phyloP scores from a whole-genome alignment of 345 rosid species.

The Sapria himalayana region DNA sequence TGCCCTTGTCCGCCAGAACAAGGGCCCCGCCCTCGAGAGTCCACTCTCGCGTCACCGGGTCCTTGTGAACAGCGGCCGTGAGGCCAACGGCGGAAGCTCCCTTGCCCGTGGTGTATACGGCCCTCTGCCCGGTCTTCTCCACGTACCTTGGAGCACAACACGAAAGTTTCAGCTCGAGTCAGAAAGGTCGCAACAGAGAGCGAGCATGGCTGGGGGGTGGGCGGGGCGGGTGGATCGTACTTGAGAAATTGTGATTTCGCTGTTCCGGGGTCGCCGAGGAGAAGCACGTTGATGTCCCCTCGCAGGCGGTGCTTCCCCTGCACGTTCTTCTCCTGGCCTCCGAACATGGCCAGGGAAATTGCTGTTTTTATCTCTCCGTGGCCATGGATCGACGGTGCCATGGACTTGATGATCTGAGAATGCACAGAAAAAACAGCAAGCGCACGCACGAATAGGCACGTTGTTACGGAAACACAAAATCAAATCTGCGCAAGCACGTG shows the following conservation, averaged over 20 bases:
- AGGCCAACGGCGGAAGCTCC: slow-evolving; percentile 99
- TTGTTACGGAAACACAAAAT: too few relatives aligned
- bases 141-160: slow-evolving; percentile 40
- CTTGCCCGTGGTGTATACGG: slow-evolving; percentile 95
- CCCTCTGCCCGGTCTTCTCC: slow-evolving; percentile 98
- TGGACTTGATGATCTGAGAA: slow-evolving; percentile 72
- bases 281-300: slow-evolving; percentile 88
- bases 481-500: too few relatives aligned
- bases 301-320: slow-evolving; percentile 79
- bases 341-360: slow-evolving; percentile 86
- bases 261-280: slow-evolving; percentile 92
- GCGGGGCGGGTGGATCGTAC: slow-evolving; percentile 19
- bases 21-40: slow-evolving; percentile 99
- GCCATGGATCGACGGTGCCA: slow-evolving; percentile 94
- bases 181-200: too few relatives aligned
- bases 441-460: too few relatives aligned
- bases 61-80: slow-evolving; percentile 98
- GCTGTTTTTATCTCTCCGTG: slow-evolving; percentile 98
- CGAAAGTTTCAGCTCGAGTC: too few relatives aligned
- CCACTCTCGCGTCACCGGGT: slow-evolving; percentile 98
- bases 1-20: slow-evolving; percentile 89
- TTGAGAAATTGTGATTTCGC: slow-evolving; percentile 95
- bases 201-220: too few relatives aligned
- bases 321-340: slow-evolving; percentile 93
- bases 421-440: too few relatives aligned